These are phyloP conservation scores for Neoscytalidium dimidiatum DNA, from an alignment of 2,329 filamentous ascomycete genomes.

Conservation along the genomic window DNA sequence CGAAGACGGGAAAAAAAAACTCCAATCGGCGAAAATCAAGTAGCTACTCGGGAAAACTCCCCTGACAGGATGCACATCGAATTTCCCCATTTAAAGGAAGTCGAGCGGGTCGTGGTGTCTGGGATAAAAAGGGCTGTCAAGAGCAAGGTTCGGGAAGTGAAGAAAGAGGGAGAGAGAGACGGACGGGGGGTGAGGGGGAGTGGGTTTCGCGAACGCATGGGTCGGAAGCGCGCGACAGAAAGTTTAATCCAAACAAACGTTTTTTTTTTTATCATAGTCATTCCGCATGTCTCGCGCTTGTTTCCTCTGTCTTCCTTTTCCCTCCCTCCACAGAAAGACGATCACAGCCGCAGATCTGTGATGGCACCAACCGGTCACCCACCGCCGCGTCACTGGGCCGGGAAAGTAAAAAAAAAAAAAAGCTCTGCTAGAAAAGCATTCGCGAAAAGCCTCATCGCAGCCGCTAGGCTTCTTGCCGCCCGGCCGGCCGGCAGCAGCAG, in stretches of 20 bases:
- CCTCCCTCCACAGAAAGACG: too few species aligned
- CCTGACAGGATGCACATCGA: neutral
- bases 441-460: too few species aligned
- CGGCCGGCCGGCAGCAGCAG: neutral
- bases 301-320: neutral
- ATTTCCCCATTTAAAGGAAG: neutral
- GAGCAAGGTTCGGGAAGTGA: neutral
- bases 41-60: neutral
- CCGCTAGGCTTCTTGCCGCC: neutral
- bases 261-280: neutral
- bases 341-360: too few species aligned
- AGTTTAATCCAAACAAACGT: neutral
- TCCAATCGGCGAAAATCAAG: neutral
- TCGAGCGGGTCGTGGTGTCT: neutral
- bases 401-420: too few species aligned
- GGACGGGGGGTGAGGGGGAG: too few species aligned
- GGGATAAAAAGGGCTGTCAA: neutral
- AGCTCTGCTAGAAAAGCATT: too few species aligned
- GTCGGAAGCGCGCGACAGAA: neutral
- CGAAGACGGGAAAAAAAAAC: too few species aligned
- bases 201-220: neutral
- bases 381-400: too few species aligned
- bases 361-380: too few species aligned
- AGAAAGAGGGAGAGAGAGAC: neutral
- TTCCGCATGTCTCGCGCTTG: neutral